Percentiles rank a stretch among this genome's conserved stretches.
Evolutionary conservation across 1,284 basidiomycete species (phyloP).

Genomic region (Pseudozyma flocculosa): DNA sequence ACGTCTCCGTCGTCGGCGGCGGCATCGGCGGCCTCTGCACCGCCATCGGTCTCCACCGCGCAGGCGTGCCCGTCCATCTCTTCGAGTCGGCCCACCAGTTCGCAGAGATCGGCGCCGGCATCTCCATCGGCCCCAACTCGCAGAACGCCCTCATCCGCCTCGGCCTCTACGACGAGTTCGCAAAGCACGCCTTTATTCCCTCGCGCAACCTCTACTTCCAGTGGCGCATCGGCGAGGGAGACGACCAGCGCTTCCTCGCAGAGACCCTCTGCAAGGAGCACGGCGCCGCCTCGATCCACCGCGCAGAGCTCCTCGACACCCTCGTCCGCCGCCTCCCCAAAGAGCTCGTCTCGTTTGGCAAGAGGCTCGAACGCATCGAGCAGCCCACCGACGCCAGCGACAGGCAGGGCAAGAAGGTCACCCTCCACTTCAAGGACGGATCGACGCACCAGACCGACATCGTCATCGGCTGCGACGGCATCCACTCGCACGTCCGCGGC

Average conservation of each 20-base stretch:
- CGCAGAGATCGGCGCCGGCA: constrained; percentile 35
- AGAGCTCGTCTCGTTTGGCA: constrained; percentile 29
- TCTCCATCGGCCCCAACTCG: constrained; percentile 18
- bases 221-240: constrained; percentile 26
- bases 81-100: constrained; percentile 33
- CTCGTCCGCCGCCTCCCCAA: constrained; percentile 13
- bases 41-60: constrained; percentile 22
- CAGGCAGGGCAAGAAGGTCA: constrained; percentile 2
- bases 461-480: constrained; percentile 54
- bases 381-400: constrained; percentile 3
- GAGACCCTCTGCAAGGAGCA: constrained; percentile 30
- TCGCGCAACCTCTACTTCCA: constrained; percentile 37
- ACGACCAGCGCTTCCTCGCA: constrained; percentile 16
- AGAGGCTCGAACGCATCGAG: constrained; percentile 14
- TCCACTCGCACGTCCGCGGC: constrained; percentile 45
- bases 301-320: constrained; percentile 32
- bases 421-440: constrained; percentile 27
- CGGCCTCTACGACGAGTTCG: constrained; percentile 23
- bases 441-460: constrained; percentile 36
- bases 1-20: constrained; percentile 31
- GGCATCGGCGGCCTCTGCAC: constrained; percentile 39
- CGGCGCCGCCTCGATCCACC: constrained; percentile 35
- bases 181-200: constrained; percentile 23
- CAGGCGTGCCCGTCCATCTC: constrained; percentile 18
- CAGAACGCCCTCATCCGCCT: constrained; percentile 22